phyloP scores from a whole-genome alignment of 495 filamentous ascomycete genomes.

The Bacidia rubella region DNA sequence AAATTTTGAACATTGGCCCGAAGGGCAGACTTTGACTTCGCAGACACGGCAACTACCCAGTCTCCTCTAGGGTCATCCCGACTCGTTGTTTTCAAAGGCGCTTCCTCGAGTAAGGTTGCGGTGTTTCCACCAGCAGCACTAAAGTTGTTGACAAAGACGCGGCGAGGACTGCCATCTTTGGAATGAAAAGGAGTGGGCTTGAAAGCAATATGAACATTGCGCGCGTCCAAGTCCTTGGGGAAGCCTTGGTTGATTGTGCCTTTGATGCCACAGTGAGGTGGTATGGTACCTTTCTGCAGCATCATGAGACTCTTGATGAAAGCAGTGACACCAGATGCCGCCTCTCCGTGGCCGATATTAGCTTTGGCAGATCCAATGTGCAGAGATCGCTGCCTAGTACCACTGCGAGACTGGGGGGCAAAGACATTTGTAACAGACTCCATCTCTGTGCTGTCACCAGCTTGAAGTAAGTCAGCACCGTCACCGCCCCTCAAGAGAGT shows the following conservation, averaged over 20 bases:
- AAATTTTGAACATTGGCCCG: constrained; percentile 42
- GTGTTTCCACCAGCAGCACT: constrained; percentile 45
- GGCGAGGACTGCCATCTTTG: constrained; percentile 42
- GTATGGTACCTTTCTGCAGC: constrained; percentile 22
- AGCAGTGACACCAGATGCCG: constrained; percentile 21
- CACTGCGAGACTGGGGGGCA: constrained; percentile 25
- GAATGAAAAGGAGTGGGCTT: constrained; percentile 31
- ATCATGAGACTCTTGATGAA: constrained; percentile 27
- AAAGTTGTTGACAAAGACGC: constrained; percentile 58
- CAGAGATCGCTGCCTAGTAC: constrained; percentile 30
- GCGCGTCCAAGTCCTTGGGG: constrained; percentile 49
- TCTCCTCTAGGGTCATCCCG: constrained; percentile 31
- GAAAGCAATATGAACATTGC: constrained; percentile 29
- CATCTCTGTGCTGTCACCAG: constrained; percentile 26
- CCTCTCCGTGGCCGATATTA: constrained; percentile 31
- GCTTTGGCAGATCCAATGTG: constrained; percentile 27
- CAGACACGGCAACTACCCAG: constrained; percentile 39
- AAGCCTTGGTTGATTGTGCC: constrained; percentile 24
- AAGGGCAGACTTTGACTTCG: constrained; percentile 38
- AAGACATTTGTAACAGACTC: constrained; percentile 18
- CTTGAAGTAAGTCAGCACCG: not conserved
- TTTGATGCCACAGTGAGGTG: constrained; percentile 34
- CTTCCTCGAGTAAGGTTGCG: constrained; percentile 40
- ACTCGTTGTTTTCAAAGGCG: constrained; percentile 17
- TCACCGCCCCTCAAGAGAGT: not conserved